phyloP scores from a whole-genome alignment of 805 yeast species.

The Nakazawaea sp. region DNA sequence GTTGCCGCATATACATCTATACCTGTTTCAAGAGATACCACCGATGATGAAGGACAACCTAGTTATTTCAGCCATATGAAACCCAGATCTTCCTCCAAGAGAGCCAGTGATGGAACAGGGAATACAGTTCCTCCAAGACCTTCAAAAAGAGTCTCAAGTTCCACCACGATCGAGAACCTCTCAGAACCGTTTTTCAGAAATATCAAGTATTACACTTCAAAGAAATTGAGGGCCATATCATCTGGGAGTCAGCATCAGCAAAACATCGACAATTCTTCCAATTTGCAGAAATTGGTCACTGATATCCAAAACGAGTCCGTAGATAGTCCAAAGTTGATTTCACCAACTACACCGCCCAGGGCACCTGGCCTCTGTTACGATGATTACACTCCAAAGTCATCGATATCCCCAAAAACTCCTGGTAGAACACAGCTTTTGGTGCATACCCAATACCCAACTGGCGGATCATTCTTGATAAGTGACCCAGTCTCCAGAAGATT shows the following conservation, averaged over 20 bases:
- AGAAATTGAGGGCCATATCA: slow-evolving; percentile 4
- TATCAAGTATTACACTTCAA: slow-evolving; percentile 9
- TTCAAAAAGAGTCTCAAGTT: slow-evolving; percentile 7
- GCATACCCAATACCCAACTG: too few species aligned
- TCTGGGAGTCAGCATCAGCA: too few species aligned
- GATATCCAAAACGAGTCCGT: too few species aligned
- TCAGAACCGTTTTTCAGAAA: slow-evolving; percentile 9
- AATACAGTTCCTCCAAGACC: background rate
- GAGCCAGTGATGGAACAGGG: background rate
- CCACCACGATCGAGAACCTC: background rate
- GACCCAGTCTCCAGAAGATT: slow-evolving; percentile 5
- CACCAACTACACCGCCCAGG: slow-evolving; percentile 2
- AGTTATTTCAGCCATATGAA: background rate
- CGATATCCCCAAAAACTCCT: slow-evolving; percentile 25
- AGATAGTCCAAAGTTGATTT: too few species aligned
- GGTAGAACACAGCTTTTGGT: too few species aligned
- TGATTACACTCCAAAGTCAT: slow-evolving; percentile 4
- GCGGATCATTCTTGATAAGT: background rate
- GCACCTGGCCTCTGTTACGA: slow-evolving; percentile 5
- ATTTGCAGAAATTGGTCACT: too few species aligned
- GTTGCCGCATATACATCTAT: slow-evolving; percentile 2
- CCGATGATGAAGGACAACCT: background rate
- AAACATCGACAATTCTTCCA: too few species aligned
- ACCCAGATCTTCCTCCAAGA: background rate
- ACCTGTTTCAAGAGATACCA: background rate